Evolutionary conservation across 1,284 basidiomycete species (phyloP).

Genomic region (Microbotryum intermedium): DNA sequence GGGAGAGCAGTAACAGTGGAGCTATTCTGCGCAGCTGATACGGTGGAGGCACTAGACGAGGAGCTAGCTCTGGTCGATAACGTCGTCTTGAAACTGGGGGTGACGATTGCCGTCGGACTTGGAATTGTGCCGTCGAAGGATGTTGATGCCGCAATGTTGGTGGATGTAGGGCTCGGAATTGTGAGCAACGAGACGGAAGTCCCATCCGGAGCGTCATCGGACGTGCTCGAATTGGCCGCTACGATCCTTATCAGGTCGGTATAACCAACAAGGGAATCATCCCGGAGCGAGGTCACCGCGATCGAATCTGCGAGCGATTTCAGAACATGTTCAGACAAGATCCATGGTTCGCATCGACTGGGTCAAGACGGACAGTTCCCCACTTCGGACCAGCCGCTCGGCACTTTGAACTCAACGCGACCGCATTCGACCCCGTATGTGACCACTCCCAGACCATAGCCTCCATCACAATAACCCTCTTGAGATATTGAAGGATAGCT

Average conservation of each 20-base stretch:
- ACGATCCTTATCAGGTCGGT: slow-evolving; percentile 27
- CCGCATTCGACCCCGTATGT: slow-evolving; percentile 23
- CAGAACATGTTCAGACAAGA: background rate
- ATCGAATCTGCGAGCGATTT: slow-evolving; percentile 17
- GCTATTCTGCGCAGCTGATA: too few relatives aligned
- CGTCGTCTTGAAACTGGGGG: too few relatives aligned
- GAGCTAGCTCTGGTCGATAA: too few relatives aligned
- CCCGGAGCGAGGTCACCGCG: slow-evolving; percentile 18
- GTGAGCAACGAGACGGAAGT: slow-evolving; percentile 14
- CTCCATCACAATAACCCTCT: slow-evolving; percentile 23
- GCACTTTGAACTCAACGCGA: slow-evolving; percentile 20
- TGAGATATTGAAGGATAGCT: slow-evolving; percentile 13
- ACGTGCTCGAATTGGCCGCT: background rate
- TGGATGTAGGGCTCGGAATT: slow-evolving; percentile 15
- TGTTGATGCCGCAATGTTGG: slow-evolving; percentile 6
- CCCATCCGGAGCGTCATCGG: slow-evolving; percentile 6
- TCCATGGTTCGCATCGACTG: background rate
- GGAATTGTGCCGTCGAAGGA: slow-evolving; percentile 6
- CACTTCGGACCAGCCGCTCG: slow-evolving; percentile 13
- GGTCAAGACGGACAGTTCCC: slow-evolving; percentile 17
- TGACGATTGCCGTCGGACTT: slow-evolving; percentile 10
- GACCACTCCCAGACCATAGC: slow-evolving; percentile 14
- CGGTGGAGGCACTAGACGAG: too few relatives aligned
- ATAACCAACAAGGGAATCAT: slow-evolving; percentile 16
- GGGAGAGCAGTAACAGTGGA: too few relatives aligned